These are phyloP conservation scores for Nakaseomyces delphensis DNA, from an alignment of 1,139 yeast species.

Conservation along the genomic window DNA sequence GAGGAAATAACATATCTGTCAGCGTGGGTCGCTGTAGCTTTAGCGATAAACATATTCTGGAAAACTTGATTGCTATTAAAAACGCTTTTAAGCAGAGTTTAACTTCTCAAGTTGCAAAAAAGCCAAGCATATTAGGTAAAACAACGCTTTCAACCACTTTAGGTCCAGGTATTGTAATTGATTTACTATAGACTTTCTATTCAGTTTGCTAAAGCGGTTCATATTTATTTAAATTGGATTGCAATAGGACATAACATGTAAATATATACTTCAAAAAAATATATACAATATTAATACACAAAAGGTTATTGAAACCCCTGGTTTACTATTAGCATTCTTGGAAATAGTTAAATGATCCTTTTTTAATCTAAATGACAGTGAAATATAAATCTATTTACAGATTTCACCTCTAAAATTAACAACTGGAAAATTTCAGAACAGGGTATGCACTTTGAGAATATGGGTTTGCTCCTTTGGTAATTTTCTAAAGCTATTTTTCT, in stretches of 20 bases:
- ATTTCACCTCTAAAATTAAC: neutral
- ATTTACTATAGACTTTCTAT: slow-evolving; percentile 35
- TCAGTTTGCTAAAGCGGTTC: too few relatives aligned
- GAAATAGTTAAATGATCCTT: neutral
- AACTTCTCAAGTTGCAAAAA: slow-evolving; percentile 48
- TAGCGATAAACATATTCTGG: slow-evolving; percentile 65
- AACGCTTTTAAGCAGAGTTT: slow-evolving; percentile 55
- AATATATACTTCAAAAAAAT: neutral
- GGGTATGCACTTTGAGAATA: neutral
- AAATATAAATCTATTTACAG: neutral
- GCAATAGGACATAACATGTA: slow-evolving; percentile 6
- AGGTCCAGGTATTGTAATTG: slow-evolving; percentile 75
- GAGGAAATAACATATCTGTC: slow-evolving; percentile 46
- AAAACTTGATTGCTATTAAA: slow-evolving; percentile 64
- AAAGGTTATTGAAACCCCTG: too few relatives aligned
- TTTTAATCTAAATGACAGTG: neutral
- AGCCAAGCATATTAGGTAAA: slow-evolving; percentile 63
- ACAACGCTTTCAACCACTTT: slow-evolving; percentile 61
- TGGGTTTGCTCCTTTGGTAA: too few relatives aligned
- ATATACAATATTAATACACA: neutral
- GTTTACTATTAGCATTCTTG: too few relatives aligned
- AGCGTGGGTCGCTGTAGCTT: slow-evolving; percentile 76
- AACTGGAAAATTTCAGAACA: neutral
- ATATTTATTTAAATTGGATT: slow-evolving; percentile 1
- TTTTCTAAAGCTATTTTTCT: too few relatives aligned